Base-by-base conservation (phyloP, 2,329 filamentous ascomycete species). In the Dryadomyces sulphureus region DNA sequence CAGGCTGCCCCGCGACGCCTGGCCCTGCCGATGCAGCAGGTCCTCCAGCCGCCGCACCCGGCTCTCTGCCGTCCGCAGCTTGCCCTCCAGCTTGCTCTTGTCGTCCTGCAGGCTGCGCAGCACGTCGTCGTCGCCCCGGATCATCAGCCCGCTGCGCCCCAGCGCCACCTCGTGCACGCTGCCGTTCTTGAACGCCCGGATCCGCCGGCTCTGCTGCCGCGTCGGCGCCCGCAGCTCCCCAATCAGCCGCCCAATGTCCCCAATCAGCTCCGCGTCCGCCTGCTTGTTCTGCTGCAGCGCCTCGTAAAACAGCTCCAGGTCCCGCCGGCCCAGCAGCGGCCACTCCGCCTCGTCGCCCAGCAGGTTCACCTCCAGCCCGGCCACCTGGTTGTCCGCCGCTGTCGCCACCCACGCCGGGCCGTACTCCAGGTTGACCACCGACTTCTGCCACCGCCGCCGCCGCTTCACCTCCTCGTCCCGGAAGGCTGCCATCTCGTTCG, bases 161-260 rank as follows among this genome's bases (percentile, higher is more conserved):
- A 95, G 73, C 3, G 77, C 78, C n/a, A 82, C 81, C 59, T 96
- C 92, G 56, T 95, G 88, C 34, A 96, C 75, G 58, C 92, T 96
- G 16, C 92, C 92, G 58, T 93, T 92, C 59, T 95, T 95, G 68
- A 98, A 96, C 5, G 87, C 88, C 60, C 90, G 94, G 7, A 92
- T 77, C 48, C 87, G 78, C 61, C 87, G 89, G 50, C 81, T 77
- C 58, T 94, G 89, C 59, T 92, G 86, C 55, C 83, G 87, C 0
- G 86, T 92, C 3, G 90, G 88, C 47, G 75, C 77, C 58, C 81
- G 81, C 14, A 96, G 70, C 45, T 94, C 88, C 50, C 80, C 79
- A 49, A 93, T 73, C 17, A 88, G 75, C 56, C 87, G 84, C 4
- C 71, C 67, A 30, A 96, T 70, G 44, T 94, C 85, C 11, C 79